phyloP scores from a whole-genome alignment of 208 protist species.

The Leishmania guyanensis region DNA sequence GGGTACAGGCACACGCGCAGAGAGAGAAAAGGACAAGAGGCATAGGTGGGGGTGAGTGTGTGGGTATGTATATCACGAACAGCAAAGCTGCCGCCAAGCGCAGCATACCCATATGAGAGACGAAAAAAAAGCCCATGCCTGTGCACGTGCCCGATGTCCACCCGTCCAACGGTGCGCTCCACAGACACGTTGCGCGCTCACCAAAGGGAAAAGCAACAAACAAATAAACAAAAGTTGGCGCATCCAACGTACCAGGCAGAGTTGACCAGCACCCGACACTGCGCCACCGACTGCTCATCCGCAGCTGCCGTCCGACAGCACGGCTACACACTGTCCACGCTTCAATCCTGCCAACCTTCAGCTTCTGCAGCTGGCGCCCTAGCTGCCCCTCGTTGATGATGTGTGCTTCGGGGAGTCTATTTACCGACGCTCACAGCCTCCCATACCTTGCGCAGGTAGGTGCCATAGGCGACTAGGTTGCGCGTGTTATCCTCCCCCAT shows the following conservation, averaged over 20 bases:
- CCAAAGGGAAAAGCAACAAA: not conserved
- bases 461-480: slow-evolving; percentile 59
- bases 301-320: not conserved
- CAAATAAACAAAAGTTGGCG: too few species aligned
- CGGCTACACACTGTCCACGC: not conserved
- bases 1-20: not conserved
- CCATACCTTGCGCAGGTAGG: slow-evolving; percentile 63
- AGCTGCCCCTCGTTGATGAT: not conserved
- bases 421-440: slow-evolving; percentile 42
- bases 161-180: not conserved
- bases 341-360: not conserved
- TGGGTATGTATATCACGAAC: not conserved
- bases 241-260: not conserved
- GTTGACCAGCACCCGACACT: not conserved
- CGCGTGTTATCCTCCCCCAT: slow-evolving; percentile 78
- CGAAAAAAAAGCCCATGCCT: not conserved
- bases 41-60: not conserved
- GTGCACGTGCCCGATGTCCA: not conserved
- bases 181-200: not conserved
- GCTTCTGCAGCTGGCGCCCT: too few species aligned
- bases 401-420: slow-evolving; percentile 5
- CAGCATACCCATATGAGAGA: not conserved
- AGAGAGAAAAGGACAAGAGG: not conserved
- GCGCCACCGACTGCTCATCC: not conserved
- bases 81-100: not conserved